A percentile compares a stretch with the other conserved stretches of the same genome.
These are phyloP conservation scores for Quercus parvula DNA, from an alignment of 306 rosid genomes.

Conservation along the genomic window DNA sequence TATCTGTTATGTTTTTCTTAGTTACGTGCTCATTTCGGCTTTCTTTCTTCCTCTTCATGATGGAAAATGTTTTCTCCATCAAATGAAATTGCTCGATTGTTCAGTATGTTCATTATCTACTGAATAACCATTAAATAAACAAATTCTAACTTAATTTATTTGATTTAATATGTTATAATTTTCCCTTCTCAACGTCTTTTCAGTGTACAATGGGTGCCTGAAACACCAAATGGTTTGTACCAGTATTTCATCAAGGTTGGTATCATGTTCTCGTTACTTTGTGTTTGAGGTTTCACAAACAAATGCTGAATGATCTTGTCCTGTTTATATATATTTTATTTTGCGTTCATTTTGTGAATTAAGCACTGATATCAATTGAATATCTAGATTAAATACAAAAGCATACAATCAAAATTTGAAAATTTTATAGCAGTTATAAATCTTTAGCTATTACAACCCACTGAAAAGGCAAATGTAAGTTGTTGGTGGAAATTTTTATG, in stretches of 20 bases:
- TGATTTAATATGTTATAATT: neutral
- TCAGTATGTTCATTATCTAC: neutral
- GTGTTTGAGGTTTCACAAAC: constrained; percentile 1
- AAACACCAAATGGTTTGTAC: constrained; percentile 56
- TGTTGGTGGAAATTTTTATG: neutral
- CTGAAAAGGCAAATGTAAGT: neutral
- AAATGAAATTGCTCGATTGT: neutral
- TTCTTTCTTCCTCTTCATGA: neutral
- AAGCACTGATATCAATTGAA: neutral
- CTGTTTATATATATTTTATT: neutral
- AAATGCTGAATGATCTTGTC: constrained; percentile 9
- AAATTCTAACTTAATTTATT: neutral
- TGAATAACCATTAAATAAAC: neutral
- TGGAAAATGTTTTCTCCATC: neutral
- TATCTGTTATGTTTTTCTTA: neutral
- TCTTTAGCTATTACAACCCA: neutral
- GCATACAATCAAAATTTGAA: neutral
- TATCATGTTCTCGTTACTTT: constrained; percentile 11
- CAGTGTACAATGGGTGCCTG: constrained; percentile 78
- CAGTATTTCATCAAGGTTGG: constrained; percentile 93
- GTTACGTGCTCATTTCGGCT: neutral
- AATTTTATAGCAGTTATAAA: neutral
- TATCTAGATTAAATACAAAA: neutral
- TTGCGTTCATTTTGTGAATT: neutral
- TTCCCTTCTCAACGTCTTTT: constrained; percentile 22